Evolutionary conservation across 2,329 filamentous ascomycete species (phyloP).

Genomic region (Penicillium decumbens): DNA sequence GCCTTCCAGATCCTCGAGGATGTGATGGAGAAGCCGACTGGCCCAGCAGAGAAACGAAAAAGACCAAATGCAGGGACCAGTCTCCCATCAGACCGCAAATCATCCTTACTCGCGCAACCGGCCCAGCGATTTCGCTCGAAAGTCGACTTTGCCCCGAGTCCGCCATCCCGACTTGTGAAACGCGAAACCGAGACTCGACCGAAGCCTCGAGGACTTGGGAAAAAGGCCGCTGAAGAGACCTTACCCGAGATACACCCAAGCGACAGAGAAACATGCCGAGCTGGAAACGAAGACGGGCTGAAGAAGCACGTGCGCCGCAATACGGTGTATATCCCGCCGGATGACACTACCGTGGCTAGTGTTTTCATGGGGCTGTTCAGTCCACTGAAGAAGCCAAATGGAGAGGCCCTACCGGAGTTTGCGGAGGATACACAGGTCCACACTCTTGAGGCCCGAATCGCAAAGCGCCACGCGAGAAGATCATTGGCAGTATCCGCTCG

Average conservation of each 20-base stretch:
- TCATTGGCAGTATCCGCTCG: slow-evolving; percentile 18
- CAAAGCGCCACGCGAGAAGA: slow-evolving; percentile 30
- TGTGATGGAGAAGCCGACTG: slow-evolving; percentile 10
- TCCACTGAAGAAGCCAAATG: slow-evolving; percentile 31
- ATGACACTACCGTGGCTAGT: slow-evolving; percentile 41
- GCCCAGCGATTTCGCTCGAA: slow-evolving; percentile 39
- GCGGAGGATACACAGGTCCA: slow-evolving; percentile 26
- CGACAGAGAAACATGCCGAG: neutral
- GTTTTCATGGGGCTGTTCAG: slow-evolving; percentile 45
- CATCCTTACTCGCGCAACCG: slow-evolving; percentile 39
- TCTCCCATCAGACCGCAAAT: slow-evolving; percentile 20
- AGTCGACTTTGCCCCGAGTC: slow-evolving; percentile 26
- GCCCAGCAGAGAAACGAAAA: slow-evolving; percentile 12
- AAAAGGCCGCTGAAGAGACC: slow-evolving; percentile 13
- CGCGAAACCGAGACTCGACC: slow-evolving; percentile 6
- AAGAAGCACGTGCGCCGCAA: slow-evolving; percentile 35
- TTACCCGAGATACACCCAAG: slow-evolving; percentile 15
- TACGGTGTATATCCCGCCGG: slow-evolving; percentile 42
- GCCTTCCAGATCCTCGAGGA: slow-evolving; percentile 42
- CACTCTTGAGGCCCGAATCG: slow-evolving; percentile 34
- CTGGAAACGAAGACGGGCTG: slow-evolving; percentile 15
- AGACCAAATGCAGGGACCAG: slow-evolving; percentile 17
- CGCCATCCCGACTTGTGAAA: slow-evolving; percentile 14
- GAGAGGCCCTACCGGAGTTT: neutral
- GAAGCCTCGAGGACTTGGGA: slow-evolving; percentile 5